Evolutionary conservation across 1,284 basidiomycete species (phyloP).

Genomic region (Tilletia setariae): DNA sequence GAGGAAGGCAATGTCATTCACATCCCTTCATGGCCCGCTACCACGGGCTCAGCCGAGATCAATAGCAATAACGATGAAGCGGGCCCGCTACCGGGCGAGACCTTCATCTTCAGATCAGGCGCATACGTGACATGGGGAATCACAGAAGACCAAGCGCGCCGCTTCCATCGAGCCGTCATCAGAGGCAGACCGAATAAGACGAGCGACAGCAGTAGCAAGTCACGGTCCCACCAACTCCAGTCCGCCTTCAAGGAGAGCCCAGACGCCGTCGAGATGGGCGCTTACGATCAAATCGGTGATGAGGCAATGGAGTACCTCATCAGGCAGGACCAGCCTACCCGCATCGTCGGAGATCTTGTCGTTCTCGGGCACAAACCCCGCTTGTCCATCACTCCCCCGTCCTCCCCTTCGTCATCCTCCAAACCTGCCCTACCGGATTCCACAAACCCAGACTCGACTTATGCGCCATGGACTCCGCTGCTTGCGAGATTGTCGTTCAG

Average conservation of each 20-base stretch:
- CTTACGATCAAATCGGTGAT: slow-evolving; percentile 43
- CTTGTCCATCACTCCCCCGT: slow-evolving; percentile 13
- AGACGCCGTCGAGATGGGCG: slow-evolving; percentile 27
- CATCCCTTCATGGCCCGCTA: slow-evolving; percentile 43
- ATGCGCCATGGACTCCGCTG: slow-evolving; percentile 35
- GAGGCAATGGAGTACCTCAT: slow-evolving; percentile 51
- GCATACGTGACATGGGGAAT: slow-evolving; percentile 52
- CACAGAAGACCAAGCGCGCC: slow-evolving; percentile 34
- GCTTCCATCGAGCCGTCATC: slow-evolving; percentile 41
- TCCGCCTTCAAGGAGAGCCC: background rate
- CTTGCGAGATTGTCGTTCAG: slow-evolving; percentile 48
- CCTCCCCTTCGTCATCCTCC: background rate
- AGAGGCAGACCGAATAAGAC: slow-evolving; percentile 25
- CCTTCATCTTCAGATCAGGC: slow-evolving; percentile 49
- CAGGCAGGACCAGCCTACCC: slow-evolving; percentile 35
- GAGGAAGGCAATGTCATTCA: slow-evolving; percentile 51
- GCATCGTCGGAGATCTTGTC: slow-evolving; percentile 49
- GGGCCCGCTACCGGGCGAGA: slow-evolving; percentile 23
- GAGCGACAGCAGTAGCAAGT: too few species aligned
- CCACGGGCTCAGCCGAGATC: background rate
- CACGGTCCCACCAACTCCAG: too few species aligned
- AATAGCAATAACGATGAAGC: background rate
- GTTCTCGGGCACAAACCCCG: slow-evolving; percentile 43
- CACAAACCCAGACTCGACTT: background rate
- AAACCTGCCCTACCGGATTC: background rate